Percentiles rank a stretch among this genome's conserved stretches.
Conservation (phyloP, 1,284 basidiomycete species). For the Macrocybe sp. region DNA sequence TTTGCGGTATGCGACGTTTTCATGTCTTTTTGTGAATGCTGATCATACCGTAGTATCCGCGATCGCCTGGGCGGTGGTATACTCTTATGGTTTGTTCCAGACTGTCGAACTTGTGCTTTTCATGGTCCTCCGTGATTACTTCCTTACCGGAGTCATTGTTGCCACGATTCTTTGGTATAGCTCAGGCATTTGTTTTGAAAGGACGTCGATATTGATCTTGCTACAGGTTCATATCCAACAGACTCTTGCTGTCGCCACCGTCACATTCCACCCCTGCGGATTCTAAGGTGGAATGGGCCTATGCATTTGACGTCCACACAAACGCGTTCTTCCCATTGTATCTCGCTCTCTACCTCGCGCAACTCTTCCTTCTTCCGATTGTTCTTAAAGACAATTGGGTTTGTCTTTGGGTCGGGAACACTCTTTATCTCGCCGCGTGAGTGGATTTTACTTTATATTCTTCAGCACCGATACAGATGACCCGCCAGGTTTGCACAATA, state of each 20-base stretch:
- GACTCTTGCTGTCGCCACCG: conserved; percentile 64
- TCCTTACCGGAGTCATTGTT: conserved; percentile 68
- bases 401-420: conserved; percentile 90
- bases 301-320: conserved; percentile 92
- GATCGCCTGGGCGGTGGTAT: conserved; percentile 82
- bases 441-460: conserved; percentile 18
- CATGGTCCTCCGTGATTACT: conserved; percentile 87
- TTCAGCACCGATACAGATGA: background rate
- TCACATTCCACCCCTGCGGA: conserved; percentile 70
- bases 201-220: background rate
- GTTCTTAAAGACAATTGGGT: conserved; percentile 85
- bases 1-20: conserved; percentile 50
- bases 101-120: conserved; percentile 63
- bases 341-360: conserved; percentile 81
- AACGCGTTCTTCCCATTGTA: conserved; percentile 94
- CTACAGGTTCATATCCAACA: conserved; percentile 67
- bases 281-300: conserved; percentile 83
- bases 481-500: conserved; percentile 74
- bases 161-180: conserved; percentile 77
- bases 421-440: conserved; percentile 82
- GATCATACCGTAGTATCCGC: conserved; percentile 54
- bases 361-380: conserved; percentile 80
- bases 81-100: conserved; percentile 55
- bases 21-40: background rate
- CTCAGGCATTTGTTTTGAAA: background rate